Evolutionary conservation across 2,329 filamentous ascomycete genomes (phyloP), one percentile per base, ranked within the genome.

Genomic region (Tympanopsis confertula): DNA sequence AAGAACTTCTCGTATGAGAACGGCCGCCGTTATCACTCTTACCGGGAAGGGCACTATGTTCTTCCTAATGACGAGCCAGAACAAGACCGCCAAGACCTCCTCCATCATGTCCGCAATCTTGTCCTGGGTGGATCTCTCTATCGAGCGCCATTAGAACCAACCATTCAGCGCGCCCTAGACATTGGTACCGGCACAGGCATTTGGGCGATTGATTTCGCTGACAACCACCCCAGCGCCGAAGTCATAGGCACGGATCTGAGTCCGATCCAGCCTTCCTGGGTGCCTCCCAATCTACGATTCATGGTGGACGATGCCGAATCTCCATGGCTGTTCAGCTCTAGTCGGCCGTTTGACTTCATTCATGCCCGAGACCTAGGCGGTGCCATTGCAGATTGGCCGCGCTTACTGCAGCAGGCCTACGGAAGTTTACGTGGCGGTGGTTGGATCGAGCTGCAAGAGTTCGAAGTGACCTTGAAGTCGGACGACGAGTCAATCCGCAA

Each of bases 1-100:
- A 57, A 51, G 40, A 45, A 64, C 33, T 68, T 65, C 44, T 51
- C 57, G 20, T 66, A 62, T 44, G 62, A 69, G 39, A 61, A 69
- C 36, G 66, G 66, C 3, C 57, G 68, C 1, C 54, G 65, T 3
- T 72, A 71, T 36, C 64, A 68, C 43, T 58, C 57, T 32, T 42
- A 41, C 20, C 35, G 36, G 12, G 17, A 37, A 4, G 40, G 44
- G 4, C 17, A 19, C 4, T 43, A 33, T 15, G 10, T 15, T 7
- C 12, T 45, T 20, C 44, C 44, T 4, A 43, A 45, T 15, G 44
- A 46, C 24, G 45, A 50, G 35, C 19, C 38, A 22, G 48, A 50
- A 36, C 48, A 50, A 24, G 43, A 49, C 28, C 39, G 45, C 17
- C 37, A 46, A 35, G 38, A 46, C 22, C 14, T 47, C 12, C 29